Evolutionary conservation across 352 stramenopile species (phyloP), one percentile per base, ranked within the genome.

Genomic region (Globisporangium nunn): DNA sequence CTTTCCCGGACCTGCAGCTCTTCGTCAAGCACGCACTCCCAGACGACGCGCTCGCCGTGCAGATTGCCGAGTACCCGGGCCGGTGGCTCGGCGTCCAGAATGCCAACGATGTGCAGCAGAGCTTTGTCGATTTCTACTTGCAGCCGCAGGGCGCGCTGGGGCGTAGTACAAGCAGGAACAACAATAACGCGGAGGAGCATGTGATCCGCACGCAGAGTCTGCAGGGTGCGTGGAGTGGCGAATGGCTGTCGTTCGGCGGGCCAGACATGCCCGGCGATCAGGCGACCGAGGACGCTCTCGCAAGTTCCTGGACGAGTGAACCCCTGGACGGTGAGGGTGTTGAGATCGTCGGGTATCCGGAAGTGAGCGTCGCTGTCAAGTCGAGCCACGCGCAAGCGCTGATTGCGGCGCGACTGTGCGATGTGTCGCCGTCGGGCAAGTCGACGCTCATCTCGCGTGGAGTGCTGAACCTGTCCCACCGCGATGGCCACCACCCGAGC

Each of bases 181-280:
- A 6, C 11, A 17, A 39, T 15, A 23, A 23, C 23, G 23, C 23
- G 23, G 28, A 33, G 15, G 4, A 76, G 35, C 64, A 46, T 1
- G 37, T 39, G 2, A 67, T 81, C 8, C 57, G 43, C 8, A 62
- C 63, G 6, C 69, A 68, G 17, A 74, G 55, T 49, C 40, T 81
- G 4, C 72, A 81, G 41, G 72, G 72, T 4, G 62, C 68, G 7
- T 81, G 72, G 72, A 76, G 70, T 53, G 70, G 72, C 43, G 72
- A 81, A 52, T 81, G 72, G 72, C 54, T 81, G 12, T 81, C 72
- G 3, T 81, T 81, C 41, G 70, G 72, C 4, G 72, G 70, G 3
- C 58, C 73, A 51, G 70, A 81, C 30, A 79, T 81, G 72, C 72
- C 72, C 1, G 68, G 67, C 1, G 66, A 78, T 46, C 72, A 81